Conservation (phyloP, 768 basidiomycete genomes). For the Tricholoma terreum region DNA sequence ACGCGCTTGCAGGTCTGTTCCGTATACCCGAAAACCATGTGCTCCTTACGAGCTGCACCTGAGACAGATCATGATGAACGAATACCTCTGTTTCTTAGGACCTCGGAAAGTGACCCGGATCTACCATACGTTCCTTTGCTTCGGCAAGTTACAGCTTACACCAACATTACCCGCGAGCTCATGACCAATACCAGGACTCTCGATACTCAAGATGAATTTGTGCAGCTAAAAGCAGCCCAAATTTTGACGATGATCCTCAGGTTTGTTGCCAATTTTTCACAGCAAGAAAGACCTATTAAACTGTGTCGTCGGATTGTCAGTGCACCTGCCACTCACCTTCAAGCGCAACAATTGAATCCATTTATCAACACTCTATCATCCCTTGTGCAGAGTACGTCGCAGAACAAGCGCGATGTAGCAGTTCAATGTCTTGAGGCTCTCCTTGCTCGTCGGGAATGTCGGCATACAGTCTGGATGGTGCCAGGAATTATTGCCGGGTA, state of each 20-base stretch:
- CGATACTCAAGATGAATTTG: slow-evolving; percentile 88
- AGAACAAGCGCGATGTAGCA: slow-evolving; percentile 80
- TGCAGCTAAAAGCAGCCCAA: slow-evolving; percentile 87
- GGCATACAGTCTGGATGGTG: slow-evolving; percentile 77
- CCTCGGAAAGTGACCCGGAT: slow-evolving; percentile 66
- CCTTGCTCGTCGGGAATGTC: slow-evolving; percentile 74
- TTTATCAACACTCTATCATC: slow-evolving; percentile 59
- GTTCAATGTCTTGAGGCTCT: slow-evolving; percentile 90
- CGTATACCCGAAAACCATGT: neutral
- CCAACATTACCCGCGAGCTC: slow-evolving; percentile 7
- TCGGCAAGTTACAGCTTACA: slow-evolving; percentile 42
- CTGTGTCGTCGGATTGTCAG: slow-evolving; percentile 25
- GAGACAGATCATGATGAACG: slow-evolving; percentile 81
- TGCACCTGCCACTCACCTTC: slow-evolving; percentile 47
- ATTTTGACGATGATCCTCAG: slow-evolving; percentile 85
- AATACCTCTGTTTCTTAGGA: slow-evolving; percentile 67
- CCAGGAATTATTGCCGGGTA: slow-evolving; percentile 69
- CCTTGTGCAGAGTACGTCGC: slow-evolving; percentile 56
- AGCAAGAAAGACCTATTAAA: neutral
- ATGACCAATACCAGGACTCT: slow-evolving; percentile 52
- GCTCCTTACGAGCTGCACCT: neutral
- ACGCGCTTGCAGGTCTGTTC: slow-evolving; percentile 74
- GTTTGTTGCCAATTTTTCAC: slow-evolving; percentile 34
- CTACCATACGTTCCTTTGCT: slow-evolving; percentile 79
- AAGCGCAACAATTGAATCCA: slow-evolving; percentile 51